phyloP scores from a whole-genome alignment of 306 rosid species.

The Oemleria cerasiformis region DNA sequence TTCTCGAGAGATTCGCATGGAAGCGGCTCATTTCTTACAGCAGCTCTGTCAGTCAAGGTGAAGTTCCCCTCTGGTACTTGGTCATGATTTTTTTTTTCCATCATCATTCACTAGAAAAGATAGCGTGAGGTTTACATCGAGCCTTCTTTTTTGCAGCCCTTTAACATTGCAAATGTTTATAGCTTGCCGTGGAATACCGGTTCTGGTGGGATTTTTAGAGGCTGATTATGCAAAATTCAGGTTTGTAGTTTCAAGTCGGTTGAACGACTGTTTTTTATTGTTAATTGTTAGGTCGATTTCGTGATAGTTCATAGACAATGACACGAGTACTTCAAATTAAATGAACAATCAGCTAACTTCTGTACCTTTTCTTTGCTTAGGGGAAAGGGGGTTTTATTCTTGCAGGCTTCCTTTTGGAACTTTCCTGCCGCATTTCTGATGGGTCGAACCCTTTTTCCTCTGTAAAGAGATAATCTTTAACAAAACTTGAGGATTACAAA shows the following conservation, averaged over 20 bases:
- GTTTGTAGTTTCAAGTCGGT: conserved; percentile 40
- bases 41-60: conserved; percentile 99
- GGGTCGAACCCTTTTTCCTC: not conserved
- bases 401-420: too few relatives aligned
- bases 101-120: conserved; percentile 10
- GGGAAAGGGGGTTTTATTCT: not conserved
- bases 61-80: conserved; percentile 15
- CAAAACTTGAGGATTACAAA: not conserved
- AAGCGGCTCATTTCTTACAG: conserved; percentile 89
- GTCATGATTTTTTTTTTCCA: conserved; percentile 4
- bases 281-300: not conserved
- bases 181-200: conserved; percentile 98
- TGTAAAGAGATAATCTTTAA: not conserved
- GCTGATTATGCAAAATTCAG: conserved; percentile 98
- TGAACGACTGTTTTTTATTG: conserved; percentile 8
- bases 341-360: not conserved
- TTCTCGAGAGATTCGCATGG: conserved; percentile 97
- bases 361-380: not conserved
- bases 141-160: conserved; percentile 51
- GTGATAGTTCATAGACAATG: not conserved
- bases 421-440: not conserved
- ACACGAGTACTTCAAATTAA: not conserved
- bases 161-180: conserved; percentile 98
- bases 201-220: conserved; percentile 94
- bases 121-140: conserved; percentile 20